A percentile compares a stretch with the other conserved stretches of the same genome.
Evolutionary conservation across 176 grass and related monocot genomes (phyloP).

Genomic region (Miscanthus lutarioriparius): DNA sequence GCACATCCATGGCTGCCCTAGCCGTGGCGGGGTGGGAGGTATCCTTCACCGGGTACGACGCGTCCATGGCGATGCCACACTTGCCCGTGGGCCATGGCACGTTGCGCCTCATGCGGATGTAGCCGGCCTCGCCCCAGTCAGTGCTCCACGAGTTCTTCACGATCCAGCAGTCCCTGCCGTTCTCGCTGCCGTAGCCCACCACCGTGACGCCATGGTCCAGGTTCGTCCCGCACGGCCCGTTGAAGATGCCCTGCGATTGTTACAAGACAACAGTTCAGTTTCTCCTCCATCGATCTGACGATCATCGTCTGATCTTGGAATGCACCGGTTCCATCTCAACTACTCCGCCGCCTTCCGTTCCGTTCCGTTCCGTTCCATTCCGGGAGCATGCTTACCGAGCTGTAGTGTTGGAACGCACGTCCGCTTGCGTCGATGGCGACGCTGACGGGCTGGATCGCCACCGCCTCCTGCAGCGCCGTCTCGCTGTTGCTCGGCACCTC

Average conservation of each 20-base stretch:
- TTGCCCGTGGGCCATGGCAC: slow-evolving; percentile 18
- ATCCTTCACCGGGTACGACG: slow-evolving; percentile 53
- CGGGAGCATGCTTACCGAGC: background rate
- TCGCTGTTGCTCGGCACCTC: background rate
- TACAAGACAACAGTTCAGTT: too few species aligned
- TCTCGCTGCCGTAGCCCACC: slow-evolving; percentile 32
- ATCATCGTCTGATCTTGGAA: background rate
- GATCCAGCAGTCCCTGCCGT: slow-evolving; percentile 51
- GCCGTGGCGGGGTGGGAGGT: slow-evolving; percentile 23
- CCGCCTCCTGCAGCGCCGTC: background rate
- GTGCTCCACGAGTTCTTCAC: slow-evolving; percentile 64
- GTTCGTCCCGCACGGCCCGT: slow-evolving; percentile 7
- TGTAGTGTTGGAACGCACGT: background rate
- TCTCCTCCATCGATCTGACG: too few species aligned
- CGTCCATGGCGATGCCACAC: slow-evolving; percentile 62
- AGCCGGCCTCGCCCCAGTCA: slow-evolving; percentile 60
- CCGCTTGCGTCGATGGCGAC: background rate
- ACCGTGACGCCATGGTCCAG: slow-evolving; percentile 33
- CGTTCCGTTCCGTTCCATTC: too few species aligned
- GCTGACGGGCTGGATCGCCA: background rate
- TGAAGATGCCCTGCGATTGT: slow-evolving; percentile 33
- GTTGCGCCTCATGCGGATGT: slow-evolving; percentile 51
- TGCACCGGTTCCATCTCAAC: too few species aligned
- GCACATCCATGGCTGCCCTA: background rate
- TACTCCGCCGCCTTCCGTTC: too few species aligned